A percentile compares a stretch with the other conserved stretches of the same genome.
Conservation (phyloP, 768 basidiomycete genomes). For the Serpula lacrymans region DNA sequence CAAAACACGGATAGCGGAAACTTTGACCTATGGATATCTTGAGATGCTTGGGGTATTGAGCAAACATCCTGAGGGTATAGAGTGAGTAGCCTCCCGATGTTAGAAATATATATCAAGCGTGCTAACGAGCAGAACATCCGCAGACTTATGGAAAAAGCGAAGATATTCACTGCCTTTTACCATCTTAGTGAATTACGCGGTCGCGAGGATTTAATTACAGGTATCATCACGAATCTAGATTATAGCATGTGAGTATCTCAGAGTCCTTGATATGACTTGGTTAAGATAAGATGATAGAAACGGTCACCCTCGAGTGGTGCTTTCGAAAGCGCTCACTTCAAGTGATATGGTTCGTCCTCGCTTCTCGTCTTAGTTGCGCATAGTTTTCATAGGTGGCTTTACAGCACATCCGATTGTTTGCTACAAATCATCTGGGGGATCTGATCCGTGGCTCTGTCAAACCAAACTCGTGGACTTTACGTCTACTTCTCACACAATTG, state of each 20-base stretch:
- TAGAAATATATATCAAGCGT: not conserved
- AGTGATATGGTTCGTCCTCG: conserved; percentile 66
- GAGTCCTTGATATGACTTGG: conserved; percentile 5
- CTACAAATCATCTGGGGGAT: conserved; percentile 82
- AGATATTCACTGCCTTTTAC: conserved; percentile 94
- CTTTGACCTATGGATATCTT: conserved; percentile 88
- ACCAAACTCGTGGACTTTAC: conserved; percentile 84
- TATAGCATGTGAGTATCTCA: conserved; percentile 69
- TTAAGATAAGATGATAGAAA: conserved; percentile 51
- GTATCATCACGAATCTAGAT: conserved; percentile 88
- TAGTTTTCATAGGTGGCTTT: no score
- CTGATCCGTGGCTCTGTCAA: conserved; percentile 63
- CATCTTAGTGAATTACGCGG: conserved; percentile 88
- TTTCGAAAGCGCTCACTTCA: conserved; percentile 93
- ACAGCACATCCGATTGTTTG: conserved; percentile 84
- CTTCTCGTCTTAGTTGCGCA: not conserved
- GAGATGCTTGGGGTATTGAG: conserved; percentile 94
- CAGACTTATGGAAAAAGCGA: conserved; percentile 87
- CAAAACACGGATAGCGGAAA: conserved; percentile 73
- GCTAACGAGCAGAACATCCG: conserved; percentile 1
- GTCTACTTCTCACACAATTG: conserved; percentile 89
- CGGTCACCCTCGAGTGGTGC: conserved; percentile 88
- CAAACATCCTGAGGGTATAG: conserved; percentile 83
- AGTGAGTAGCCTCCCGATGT: conserved; percentile 66
- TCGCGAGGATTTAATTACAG: conserved; percentile 89